These are phyloP conservation scores for Ophiostoma perfectum DNA, from an alignment of 2,329 filamentous ascomycete species.

Conservation along the genomic window DNA sequence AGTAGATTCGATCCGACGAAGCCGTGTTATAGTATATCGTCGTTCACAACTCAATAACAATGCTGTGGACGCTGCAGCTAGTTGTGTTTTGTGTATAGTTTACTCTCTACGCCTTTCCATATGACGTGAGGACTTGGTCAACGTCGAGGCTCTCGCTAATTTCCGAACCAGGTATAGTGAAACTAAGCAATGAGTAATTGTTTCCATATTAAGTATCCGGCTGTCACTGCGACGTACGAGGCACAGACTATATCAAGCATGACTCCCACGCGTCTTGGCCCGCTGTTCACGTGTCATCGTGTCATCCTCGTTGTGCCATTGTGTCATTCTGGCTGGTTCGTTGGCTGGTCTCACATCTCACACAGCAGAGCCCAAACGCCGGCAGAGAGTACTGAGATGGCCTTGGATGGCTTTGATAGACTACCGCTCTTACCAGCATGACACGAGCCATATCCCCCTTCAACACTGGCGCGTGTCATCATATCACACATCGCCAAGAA, in stretches of 20 bases:
- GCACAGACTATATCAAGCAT: not conserved
- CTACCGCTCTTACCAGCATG: too few species aligned
- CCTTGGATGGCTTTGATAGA: too few species aligned
- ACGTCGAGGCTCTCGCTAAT: conserved; percentile 5
- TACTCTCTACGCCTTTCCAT: too few species aligned
- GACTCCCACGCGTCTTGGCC: conserved; percentile 1
- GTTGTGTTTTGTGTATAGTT: too few species aligned
- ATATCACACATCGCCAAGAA: not conserved
- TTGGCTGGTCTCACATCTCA: not conserved
- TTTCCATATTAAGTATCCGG: conserved; percentile 1
- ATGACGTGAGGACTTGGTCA: not conserved
- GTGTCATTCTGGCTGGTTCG: not conserved
- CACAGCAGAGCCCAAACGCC: not conserved
- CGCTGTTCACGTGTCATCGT: not conserved
- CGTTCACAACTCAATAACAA: not conserved
- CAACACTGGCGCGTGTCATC: too few species aligned
- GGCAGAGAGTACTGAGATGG: too few species aligned
- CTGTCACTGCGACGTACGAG: not conserved
- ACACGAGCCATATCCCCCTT: too few species aligned
- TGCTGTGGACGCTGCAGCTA: too few species aligned
- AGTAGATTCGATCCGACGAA: not conserved
- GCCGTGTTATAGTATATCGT: not conserved
- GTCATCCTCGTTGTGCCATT: not conserved
- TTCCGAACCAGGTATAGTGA: not conserved
- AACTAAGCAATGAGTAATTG: not conserved